Evolutionary conservation across 768 basidiomycete genomes (phyloP), one percentile per base, ranked within the genome.

Genomic region (Pulveroboletus ravenelii): DNA sequence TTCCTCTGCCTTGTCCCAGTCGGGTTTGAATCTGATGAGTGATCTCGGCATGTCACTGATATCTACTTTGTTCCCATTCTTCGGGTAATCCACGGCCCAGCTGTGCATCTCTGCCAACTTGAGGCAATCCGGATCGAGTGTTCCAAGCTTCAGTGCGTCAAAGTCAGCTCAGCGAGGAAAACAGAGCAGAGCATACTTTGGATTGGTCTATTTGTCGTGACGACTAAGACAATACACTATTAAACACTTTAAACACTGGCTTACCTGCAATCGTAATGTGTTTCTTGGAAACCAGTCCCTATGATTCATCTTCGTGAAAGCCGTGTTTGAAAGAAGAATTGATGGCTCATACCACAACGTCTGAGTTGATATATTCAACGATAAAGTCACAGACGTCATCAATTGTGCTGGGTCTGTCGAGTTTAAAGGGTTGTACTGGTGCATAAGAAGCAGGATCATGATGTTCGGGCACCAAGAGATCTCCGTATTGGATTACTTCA

Each of bases 291-390:
- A 90, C 56, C 9, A 91, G 70, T 10, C 88, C 87, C 87, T 88
- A 51, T 8, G 39, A 48, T 23, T 50, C 35, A 56, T 37, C 15
- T 48, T 30, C 13, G 13, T 55, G 32, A 18, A 14, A 32, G 14
- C 1, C n/a, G 7, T 18, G 8, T 44, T 35, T 6, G 23, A 14
- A 20, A 34, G 12, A 44, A 17, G 34, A 30, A 31, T 4, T 1
- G 7, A 15, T 18, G 7, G 36, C 3, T 60, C 76, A 17, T 67
- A 89, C 87, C 76, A 89, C 67, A 38, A 89, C 78, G 59, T 92
- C 88, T 0, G 88, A 89, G 54, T 87, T 78, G 62, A 93, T 89
- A 48, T 91, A 93, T 57, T 92, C 82, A 13, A 89, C 81, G 20
- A 93, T 72, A 57, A 93, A 92, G 50, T 92, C 75, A 53, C 85